These are phyloP conservation scores for Torulaspora gathmanii DNA, from an alignment of 805 yeast genomes.

Conservation along the genomic window DNA sequence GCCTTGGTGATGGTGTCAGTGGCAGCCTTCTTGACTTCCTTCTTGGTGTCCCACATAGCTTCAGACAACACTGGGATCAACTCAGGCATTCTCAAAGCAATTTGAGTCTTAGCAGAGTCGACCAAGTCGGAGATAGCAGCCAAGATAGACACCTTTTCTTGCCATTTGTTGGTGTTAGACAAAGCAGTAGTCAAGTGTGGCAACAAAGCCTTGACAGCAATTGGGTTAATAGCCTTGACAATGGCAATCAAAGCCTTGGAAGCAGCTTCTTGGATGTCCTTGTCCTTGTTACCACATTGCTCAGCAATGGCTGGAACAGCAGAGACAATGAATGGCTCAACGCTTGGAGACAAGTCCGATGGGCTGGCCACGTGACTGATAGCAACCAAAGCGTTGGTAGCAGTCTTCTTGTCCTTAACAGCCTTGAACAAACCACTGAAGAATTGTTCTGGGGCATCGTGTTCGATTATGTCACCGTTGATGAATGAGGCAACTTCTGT, in stretches of 20 bases:
- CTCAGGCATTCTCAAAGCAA: constrained; percentile 99
- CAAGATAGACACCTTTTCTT: constrained; percentile 90
- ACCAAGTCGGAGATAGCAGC: constrained; percentile 82
- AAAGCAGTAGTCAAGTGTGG: constrained; percentile 73
- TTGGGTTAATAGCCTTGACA: constrained; percentile 81
- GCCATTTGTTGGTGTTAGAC: constrained; percentile 84
- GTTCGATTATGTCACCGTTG: constrained; percentile 96
- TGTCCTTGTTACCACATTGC: constrained; percentile 88
- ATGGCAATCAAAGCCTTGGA: constrained; percentile 70
- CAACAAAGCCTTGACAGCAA: constrained; percentile 83
- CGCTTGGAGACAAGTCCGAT: constrained; percentile 78
- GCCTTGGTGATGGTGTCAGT: constrained; percentile 92
- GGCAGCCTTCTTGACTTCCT: constrained; percentile 96
- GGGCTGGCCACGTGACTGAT: constrained; percentile 78
- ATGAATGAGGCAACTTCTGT: constrained; percentile 85
- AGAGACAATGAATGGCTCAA: constrained; percentile 90
- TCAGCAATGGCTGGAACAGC: constrained; percentile 65
- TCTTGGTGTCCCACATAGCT: constrained; percentile 99
- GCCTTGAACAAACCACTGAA: constrained; percentile 71
- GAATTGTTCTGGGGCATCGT: constrained; percentile 91
- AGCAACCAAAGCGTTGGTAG: constrained; percentile 80
- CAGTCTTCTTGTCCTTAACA: constrained; percentile 74
- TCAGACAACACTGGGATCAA: constrained; percentile 97
- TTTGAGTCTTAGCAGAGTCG: constrained; percentile 90
- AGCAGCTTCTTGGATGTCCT: constrained; percentile 69